Conservation (phyloP, 2,329 filamentous ascomycete genomes). For the Coleophoma eucalyptorum region DNA sequence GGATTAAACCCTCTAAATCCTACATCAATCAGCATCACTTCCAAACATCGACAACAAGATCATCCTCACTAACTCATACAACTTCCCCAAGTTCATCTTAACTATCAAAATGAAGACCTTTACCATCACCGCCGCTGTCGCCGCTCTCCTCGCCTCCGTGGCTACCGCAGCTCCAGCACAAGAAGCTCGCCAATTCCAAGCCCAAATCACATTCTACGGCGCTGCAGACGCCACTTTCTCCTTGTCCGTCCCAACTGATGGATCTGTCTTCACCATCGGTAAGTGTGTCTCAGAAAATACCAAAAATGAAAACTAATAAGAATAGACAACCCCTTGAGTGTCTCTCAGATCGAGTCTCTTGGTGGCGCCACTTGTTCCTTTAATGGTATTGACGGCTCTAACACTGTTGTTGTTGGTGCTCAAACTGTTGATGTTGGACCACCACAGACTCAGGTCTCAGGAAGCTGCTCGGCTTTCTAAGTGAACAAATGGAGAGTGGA, state of each 20-base stretch:
- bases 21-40: background rate
- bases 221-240: conserved; percentile 6
- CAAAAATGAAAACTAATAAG: background rate
- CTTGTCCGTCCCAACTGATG: conserved; percentile 8
- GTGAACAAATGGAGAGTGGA: conserved; percentile 26
- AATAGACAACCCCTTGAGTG: conserved; percentile 15
- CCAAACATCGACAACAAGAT: background rate
- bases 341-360: conserved; percentile 18
- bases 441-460: conserved; percentile 22
- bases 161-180: conserved; percentile 3
- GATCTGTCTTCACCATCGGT: conserved; percentile 5
- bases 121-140: conserved; percentile 5
- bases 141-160: conserved; percentile 3
- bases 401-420: conserved; percentile 16
- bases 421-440: conserved; percentile 23
- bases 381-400: conserved; percentile 18
- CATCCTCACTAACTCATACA: background rate
- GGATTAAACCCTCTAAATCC: too few species aligned
- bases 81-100: too few species aligned
- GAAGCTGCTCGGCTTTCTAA: conserved; percentile 30
- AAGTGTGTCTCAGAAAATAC: background rate
- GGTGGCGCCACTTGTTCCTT: conserved; percentile 21
- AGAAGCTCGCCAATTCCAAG: conserved; percentile 9
- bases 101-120: conserved; percentile 9
- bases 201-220: conserved; percentile 10